phyloP scores from a whole-genome alignment of 306 rosid species.

The Boehmeria nivea region DNA sequence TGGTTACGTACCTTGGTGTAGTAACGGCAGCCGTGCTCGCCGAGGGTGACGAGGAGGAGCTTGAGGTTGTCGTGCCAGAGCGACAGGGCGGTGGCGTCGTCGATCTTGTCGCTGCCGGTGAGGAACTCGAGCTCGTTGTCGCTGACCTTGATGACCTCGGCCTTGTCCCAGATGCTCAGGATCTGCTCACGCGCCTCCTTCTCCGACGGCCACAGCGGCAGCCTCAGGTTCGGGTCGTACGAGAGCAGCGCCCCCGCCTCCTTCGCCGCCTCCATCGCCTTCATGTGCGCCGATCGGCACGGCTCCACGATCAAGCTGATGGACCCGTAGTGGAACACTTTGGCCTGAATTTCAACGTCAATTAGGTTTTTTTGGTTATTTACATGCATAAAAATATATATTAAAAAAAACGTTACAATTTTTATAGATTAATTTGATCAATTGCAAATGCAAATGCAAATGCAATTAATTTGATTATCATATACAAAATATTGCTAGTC shows the following conservation, averaged over 20 bases:
- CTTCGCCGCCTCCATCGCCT: slow-evolving; percentile 81
- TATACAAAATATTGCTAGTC: neutral
- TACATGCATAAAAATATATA: too few relatives aligned
- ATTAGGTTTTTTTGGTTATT: too few relatives aligned
- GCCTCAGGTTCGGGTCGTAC: slow-evolving; percentile 77
- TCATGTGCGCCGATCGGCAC: slow-evolving; percentile 88
- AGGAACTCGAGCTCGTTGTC: slow-evolving; percentile 87
- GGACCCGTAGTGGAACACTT: slow-evolving; percentile 86
- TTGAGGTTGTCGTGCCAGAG: slow-evolving; percentile 79
- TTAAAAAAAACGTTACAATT: too few relatives aligned
- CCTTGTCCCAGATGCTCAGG: slow-evolving; percentile 82
- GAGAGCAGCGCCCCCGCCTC: slow-evolving; percentile 87
- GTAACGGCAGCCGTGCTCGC: slow-evolving; percentile 83
- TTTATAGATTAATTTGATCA: neutral
- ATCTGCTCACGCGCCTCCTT: slow-evolving; percentile 84
- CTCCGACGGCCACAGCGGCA: slow-evolving; percentile 72
- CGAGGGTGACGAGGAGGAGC: slow-evolving; percentile 90
- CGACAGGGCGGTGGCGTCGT: slow-evolving; percentile 69
- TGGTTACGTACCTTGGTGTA: slow-evolving; percentile 64
- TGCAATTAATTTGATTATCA: too few relatives aligned
- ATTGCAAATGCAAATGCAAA: too few relatives aligned
- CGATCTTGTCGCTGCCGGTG: slow-evolving; percentile 58
- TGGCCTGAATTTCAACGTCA: too few relatives aligned
- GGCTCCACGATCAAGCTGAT: slow-evolving; percentile 98
- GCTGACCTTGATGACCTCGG: slow-evolving; percentile 81